Percentiles rank a stretch among this genome's conserved stretches.
phyloP scores from a whole-genome alignment of 805 yeast genomes.

The Saitoella complicata region DNA sequence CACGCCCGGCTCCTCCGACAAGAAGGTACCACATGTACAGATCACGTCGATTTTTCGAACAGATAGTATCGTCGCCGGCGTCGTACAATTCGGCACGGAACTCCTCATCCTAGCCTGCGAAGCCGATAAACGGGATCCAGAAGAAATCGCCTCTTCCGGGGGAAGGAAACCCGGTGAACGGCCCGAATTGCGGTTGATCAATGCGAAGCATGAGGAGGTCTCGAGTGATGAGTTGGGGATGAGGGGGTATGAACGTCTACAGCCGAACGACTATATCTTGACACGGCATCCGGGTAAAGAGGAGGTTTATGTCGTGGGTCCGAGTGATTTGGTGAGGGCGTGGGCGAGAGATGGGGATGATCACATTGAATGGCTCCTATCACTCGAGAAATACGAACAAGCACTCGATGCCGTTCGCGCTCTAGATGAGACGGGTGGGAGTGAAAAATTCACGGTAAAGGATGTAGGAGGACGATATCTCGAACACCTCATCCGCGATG shows the following conservation, averaged over 20 bases:
- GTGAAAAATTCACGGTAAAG: conserved; percentile 42
- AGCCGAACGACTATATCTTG: conserved; percentile 67
- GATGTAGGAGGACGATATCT: conserved; percentile 19
- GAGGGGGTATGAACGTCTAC: conserved; percentile 39
- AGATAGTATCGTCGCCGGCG: conserved; percentile 53
- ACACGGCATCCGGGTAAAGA: conserved; percentile 19
- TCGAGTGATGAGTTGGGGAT: conserved; percentile 67
- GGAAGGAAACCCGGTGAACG: conserved; percentile 22
- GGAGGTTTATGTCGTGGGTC: conserved; percentile 54
- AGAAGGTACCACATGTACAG: not conserved
- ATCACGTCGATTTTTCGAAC: conserved; percentile 25
- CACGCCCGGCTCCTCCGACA: conserved; percentile 2
- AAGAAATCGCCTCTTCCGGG: conserved; percentile 9
- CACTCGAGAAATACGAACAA: conserved; percentile 34
- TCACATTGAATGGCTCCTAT: conserved; percentile 55
- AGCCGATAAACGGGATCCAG: conserved; percentile 20
- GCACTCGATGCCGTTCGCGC: conserved; percentile 70
- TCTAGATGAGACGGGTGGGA: conserved; percentile 36
- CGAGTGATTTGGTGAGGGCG: conserved; percentile 66
- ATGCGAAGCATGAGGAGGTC: conserved; percentile 54
- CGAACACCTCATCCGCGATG: conserved; percentile 19
- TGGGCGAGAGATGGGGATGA: conserved; percentile 56
- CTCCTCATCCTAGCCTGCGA: conserved; percentile 43
- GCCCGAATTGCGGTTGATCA: conserved; percentile 64
- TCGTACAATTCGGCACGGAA: conserved; percentile 60